Evolutionary conservation across 2,329 filamentous ascomycete species (phyloP).

Genomic region (Botrytis sinoallii): DNA sequence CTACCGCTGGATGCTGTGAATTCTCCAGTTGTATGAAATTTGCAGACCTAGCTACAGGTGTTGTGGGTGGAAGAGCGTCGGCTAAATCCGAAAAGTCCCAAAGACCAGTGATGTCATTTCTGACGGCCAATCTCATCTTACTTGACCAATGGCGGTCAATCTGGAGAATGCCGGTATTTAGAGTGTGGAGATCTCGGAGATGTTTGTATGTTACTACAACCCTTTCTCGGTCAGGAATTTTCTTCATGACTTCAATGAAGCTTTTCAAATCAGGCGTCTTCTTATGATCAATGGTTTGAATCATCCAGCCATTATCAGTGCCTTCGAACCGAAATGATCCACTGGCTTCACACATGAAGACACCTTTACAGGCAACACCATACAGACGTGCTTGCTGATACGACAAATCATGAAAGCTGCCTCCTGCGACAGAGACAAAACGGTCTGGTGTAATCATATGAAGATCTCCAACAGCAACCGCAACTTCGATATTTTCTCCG

Average conservation of each 20-base stretch:
- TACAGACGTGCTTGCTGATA: constrained; percentile 98
- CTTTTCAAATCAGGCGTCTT: constrained; percentile 82
- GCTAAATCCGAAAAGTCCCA: constrained; percentile 93
- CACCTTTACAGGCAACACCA: constrained; percentile 85
- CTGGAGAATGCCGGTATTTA: constrained; percentile 88
- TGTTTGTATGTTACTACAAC: constrained; percentile 96
- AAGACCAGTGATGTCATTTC: constrained; percentile 84
- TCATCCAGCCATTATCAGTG: constrained; percentile 86
- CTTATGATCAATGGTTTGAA: constrained; percentile 89
- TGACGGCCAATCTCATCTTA: constrained; percentile 88
- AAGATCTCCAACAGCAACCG: constrained; percentile 77
- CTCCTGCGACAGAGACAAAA: constrained; percentile 91
- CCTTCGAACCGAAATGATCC: constrained; percentile 95
- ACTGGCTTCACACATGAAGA: constrained; percentile 91
- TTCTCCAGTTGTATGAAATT: constrained; percentile 91
- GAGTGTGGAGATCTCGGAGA: constrained; percentile 87
- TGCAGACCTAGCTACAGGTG: constrained; percentile 71
- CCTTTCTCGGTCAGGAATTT: constrained; percentile 75
- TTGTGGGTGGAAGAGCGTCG: constrained; percentile 71
- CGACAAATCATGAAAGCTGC: constrained; percentile 91
- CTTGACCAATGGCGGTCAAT: constrained; percentile 94
- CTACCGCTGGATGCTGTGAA: constrained; percentile 83
- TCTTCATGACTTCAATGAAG: constrained; percentile 88
- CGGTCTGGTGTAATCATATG: constrained; percentile 94
- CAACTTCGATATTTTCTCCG: constrained; percentile 80